Evolutionary conservation across 208 protist genomes (phyloP), one percentile per base, ranked within the genome.

Genomic region (Crithidia acanthocephali): DNA sequence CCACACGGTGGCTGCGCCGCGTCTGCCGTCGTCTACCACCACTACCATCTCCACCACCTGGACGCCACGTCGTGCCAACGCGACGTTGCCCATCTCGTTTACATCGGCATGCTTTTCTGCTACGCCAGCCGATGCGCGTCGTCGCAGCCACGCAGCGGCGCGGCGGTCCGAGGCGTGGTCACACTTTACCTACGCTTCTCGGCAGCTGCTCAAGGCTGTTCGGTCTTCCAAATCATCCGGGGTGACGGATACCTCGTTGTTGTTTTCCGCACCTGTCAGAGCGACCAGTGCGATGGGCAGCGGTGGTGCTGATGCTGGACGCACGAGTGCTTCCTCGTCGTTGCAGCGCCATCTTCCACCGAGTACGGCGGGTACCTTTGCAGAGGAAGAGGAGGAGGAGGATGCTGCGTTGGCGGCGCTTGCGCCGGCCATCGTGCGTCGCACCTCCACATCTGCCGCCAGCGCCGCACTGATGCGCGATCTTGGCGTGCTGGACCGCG

Each of bases 401-500:
- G 68, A 67, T 27, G 59, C 3, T 2, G 67, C 59, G 1, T 9
- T 79, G 44, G 33, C 33, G 2, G 45, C 56, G 13, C 16, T 68
- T 22, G 45, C 60, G 11, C 66, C 73, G 1, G 16, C 55, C 9
- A 79, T 72, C 42, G 60, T 35, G 10, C 52, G 27, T n/a, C 63
- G 61, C 28, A 58, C 53, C 23, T 33, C 48, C 51, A 57, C 55
- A 28, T 50, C 48, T 2, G 66, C 72, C 25, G 61, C 72, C n/a
- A 77, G 51, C 44, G 72, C 25, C 27, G 30, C 48, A 0, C 72
- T 77, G 20, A 77, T 77, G 72, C 32, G 47, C 9, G 47, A 77
- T 35, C 42, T 77, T 7, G 72, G 72, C 3, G 72, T 77, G 15
- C 18, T 77, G 8, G 72, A 77, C 8, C 57, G 58, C 8, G 56